Base-by-base conservation (phyloP, 129 eudicot species). In the Flaveria bidentis region DNA sequence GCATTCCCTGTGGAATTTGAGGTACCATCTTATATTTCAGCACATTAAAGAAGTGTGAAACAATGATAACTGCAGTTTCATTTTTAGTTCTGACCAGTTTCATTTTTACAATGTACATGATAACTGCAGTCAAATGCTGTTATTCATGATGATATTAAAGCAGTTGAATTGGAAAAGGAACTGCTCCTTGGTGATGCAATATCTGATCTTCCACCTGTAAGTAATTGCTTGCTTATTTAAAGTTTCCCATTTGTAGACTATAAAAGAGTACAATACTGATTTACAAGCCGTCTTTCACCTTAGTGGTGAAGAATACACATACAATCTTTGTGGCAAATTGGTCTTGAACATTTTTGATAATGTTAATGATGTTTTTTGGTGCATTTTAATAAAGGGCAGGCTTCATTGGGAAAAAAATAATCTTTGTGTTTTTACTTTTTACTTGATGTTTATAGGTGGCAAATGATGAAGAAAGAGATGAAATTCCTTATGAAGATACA, bases 161-260 rank as follows among this genome's bases (percentile, higher is more conserved):
- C 18, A 26, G 82, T 55, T 23, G 76, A 71, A 23, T 81, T 92
- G 72, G 80, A 88, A 67, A 61, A 78, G 12, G 84, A 86, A 69
- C 81, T 92, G 15, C 66, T 18, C 12, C 87, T 92, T 16, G 83
- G 71, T 1, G 94, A 92, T 73, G 96, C 96, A 2, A 82, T 90
- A 45, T 87, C 96, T 51, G 98, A 92, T 63, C 98, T 92, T 44
- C 96, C 96, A 9, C 73, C 84, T 9, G 98, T 92, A 88, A 72
- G 85, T 55, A 61, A 46, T 1, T 28, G 18, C 7, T 14, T 50
- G 36, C 15, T 6, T 45, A 4, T 46, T 28, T 63, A 25, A 20
- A 63, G 71, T 86, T 42, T 87, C 85, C 11, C 16, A 15, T 42
- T 45, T 45, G 41, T 36, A 36, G 8, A 36, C 41, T 5, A 5